Evolutionary conservation across 2,329 filamentous ascomycete species (phyloP), one percentile per base, ranked within the genome.

Genomic region (Fusarium continuum): DNA sequence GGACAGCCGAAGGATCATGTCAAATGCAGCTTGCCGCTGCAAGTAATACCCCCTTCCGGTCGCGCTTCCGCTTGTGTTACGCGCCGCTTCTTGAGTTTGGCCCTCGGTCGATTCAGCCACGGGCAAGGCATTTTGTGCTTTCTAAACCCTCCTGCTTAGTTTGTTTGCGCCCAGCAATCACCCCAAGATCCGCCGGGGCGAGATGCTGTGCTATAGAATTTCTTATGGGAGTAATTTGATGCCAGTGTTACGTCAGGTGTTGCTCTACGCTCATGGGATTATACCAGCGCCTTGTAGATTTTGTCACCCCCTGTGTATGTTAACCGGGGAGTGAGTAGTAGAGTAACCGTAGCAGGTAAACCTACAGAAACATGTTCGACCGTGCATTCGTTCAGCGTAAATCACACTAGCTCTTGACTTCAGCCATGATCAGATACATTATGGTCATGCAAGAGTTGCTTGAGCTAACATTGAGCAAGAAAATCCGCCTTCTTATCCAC

Each of bases 11-110:
- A 61, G 55, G 26, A 61, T 60, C 43, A 35, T 59, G 64, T 60
- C 45, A 55, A 69, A 65, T 69, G 68, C 65, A 65, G 49, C 50
- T 55, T 69, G 52, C 68, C 68, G 68, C 68, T 70, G 68, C 68
- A 62, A 58, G 68, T 56, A 62, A 68, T 66, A 52, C 49, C 43
- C 31, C 53, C 68, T 46, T 61, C n/a, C n/a, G n/a, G n/a, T n/a
- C n/a, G n/a, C n/a, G 47, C 16, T 57, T 22, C 41, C 29, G 19
- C 20, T n/a, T 35, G 26, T 57, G 25, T 17, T 46, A 23, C 54
- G 49, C 44, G 20, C 28, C 38, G 25, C 39, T 26, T 25, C 41
- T 36, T 11, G 43, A 31, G 36, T 17, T 20, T 51, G 19, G 31
- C 19, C 36, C 31, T 51, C 20, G 25, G 40, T 36, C 41, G 48